These are phyloP conservation scores for Balansia obtecta DNA, from an alignment of 2,329 filamentous ascomycete species.

Conservation along the genomic window DNA sequence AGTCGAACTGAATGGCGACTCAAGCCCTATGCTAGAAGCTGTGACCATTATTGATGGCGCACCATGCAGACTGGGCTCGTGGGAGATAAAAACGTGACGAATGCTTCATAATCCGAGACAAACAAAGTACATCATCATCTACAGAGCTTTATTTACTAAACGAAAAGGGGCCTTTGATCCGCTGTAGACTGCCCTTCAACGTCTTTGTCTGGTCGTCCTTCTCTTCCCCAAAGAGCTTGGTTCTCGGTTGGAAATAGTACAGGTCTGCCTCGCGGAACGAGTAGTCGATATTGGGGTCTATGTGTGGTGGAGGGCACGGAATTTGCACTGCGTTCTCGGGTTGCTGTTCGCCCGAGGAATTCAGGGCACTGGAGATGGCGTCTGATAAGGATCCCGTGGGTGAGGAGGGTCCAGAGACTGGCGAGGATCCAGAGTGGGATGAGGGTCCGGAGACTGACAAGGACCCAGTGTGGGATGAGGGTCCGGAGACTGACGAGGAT, in stretches of 20 bases:
- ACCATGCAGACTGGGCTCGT: no score
- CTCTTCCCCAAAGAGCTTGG: not conserved
- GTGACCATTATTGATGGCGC: no score
- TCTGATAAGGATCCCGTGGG: no score
- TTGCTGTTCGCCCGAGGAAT: not conserved
- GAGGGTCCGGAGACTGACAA: no score
- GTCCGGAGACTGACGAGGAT: not conserved
- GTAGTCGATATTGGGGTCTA: conserved; percentile 18
- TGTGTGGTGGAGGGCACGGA: conserved; percentile 4
- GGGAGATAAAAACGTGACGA: no score
- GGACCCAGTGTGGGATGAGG: no score
- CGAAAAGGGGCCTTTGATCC: not conserved
- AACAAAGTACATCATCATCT: no score
- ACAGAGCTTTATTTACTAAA: not conserved
- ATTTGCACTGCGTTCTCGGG: not conserved
- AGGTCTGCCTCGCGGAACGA: conserved; percentile 24
- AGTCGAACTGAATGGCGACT: no score
- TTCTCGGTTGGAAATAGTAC: conserved; percentile 14
- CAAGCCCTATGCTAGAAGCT: no score
- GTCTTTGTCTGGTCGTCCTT: not conserved
- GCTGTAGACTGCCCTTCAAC: not conserved
- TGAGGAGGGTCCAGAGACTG: no score
- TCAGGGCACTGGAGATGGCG: not conserved
- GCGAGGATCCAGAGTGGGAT: no score
- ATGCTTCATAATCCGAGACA: no score